phyloP scores from a whole-genome alignment of 2,329 filamentous ascomycete species.

The Bipolaris oryzae region DNA sequence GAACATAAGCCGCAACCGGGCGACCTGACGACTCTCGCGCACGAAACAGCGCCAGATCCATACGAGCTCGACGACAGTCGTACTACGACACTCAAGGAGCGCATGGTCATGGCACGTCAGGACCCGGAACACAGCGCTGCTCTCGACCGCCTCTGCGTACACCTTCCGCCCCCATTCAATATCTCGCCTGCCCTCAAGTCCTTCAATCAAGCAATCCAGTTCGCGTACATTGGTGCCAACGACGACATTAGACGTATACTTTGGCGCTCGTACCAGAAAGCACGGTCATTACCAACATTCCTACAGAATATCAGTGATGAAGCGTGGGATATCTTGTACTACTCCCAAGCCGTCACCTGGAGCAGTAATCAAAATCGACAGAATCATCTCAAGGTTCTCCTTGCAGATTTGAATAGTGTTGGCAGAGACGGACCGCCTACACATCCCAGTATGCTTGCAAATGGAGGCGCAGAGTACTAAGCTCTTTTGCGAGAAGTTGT shows the following conservation, averaged over 20 bases:
- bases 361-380: conserved; percentile 41
- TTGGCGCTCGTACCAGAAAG: conserved; percentile 45
- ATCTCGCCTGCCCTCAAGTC: conserved; percentile 38
- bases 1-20: conserved; percentile 18
- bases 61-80: conserved; percentile 30
- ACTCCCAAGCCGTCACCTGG: conserved; percentile 48
- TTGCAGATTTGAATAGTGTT: conserved; percentile 39
- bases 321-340: conserved; percentile 49
- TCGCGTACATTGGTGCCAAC: conserved; percentile 46
- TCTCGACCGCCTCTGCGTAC: conserved; percentile 34
- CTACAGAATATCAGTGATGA: conserved; percentile 42
- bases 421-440: conserved; percentile 46
- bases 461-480: conserved; percentile 9
- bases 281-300: conserved; percentile 41
- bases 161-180: conserved; percentile 40
- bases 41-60: conserved; percentile 39
- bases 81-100: conserved; percentile 32
- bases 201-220: conserved; percentile 45
- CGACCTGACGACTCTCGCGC: conserved; percentile 25
- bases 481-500: too few species aligned
- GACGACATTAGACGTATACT: conserved; percentile 44
- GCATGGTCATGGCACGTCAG: conserved; percentile 31
- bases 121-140: conserved; percentile 41
- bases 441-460: conserved; percentile 31
- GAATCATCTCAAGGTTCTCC: conserved; percentile 35